Evolutionary conservation across 1,284 basidiomycete genomes (phyloP), one percentile per base, ranked within the genome.

Genomic region (Abortiporus biennis): DNA sequence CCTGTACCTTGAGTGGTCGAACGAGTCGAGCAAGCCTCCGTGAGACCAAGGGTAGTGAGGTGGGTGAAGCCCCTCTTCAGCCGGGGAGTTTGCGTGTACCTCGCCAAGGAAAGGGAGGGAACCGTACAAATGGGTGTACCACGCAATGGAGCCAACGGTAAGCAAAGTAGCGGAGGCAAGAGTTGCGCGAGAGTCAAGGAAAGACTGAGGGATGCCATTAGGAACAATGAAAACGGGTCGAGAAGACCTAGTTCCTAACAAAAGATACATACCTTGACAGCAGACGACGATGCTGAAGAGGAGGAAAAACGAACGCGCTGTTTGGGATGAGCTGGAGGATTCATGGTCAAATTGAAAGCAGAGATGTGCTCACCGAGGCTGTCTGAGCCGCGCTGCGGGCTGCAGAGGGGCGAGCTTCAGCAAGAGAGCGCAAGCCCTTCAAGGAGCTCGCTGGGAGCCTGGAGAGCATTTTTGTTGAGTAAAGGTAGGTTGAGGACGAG

Each of bases 81-180:
- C 89, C 42, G 85, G 84, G 48, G 86, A 85, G 67, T 87, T 92
- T 46, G 93, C 93, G 61, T 91, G 86, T 11, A 86, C 92, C 66
- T 93, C 81, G 50, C 85, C 81, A 54, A 94, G 59, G 68, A 94
- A 89, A 38, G 91, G 90, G 46, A 92, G 71, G 27, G 78, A 74
- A 52, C 94, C 96, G 65, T 92, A 98, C 44, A 95, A 78, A 65
- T 95, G 87, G 56, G 88, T 85, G 76, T 99, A 99, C 92, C 91
- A 95, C 44, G 91, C 92, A 63, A 95, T 76, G 32, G 93, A 87
- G 47, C 95, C 93, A 51, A 74, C 87, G 38, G 93, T 80, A 60
- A 88, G 68, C 49, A 85, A 72, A 36, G 92, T 84, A 49, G 85
- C 81, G 45, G 86, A 83, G 47, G 80, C 76, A 46, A 94, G 74